phyloP scores from a whole-genome alignment of 2,329 filamentous ascomycete species.

The Dactylonectria macrodidyma region DNA sequence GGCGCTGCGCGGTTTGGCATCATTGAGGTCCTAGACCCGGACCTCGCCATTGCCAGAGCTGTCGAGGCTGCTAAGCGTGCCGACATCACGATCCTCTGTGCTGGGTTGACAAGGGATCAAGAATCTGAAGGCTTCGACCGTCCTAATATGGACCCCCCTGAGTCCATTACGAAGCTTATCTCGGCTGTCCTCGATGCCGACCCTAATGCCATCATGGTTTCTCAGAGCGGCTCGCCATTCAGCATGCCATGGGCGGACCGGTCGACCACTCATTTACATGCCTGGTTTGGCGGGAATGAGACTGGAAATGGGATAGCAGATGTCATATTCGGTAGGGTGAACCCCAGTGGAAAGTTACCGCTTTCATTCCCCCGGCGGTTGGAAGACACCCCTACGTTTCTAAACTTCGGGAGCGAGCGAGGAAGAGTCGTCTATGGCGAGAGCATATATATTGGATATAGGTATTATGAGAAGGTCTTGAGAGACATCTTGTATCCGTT shows the following conservation, averaged over 20 bases:
- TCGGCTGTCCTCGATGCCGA: constrained; percentile 6
- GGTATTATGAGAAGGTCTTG: constrained; percentile 24
- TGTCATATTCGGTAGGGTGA: constrained; percentile 23
- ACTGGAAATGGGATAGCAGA: constrained; percentile 30
- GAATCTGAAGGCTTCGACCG: constrained; percentile 31
- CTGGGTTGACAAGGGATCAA: constrained; percentile 21
- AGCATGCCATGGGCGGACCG: constrained; percentile 22
- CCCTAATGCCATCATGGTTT: constrained; percentile 5
- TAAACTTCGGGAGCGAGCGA: constrained; percentile 28
- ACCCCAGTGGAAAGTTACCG: constrained; percentile 22
- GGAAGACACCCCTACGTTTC: constrained; percentile 24
- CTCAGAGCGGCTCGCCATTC: constrained; percentile 26
- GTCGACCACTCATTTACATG: constrained; percentile 12
- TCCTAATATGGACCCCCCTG: constrained; percentile 21
- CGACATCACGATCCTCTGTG: constrained; percentile 11
- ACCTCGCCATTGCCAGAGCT: constrained; percentile 4
- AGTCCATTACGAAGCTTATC: not conserved
- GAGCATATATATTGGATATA: constrained; percentile 29
- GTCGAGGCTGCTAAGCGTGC: not conserved
- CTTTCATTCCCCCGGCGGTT: constrained; percentile 25
- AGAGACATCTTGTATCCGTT: constrained; percentile 15
- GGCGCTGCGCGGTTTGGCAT: constrained; percentile 30
- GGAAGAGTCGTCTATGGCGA: constrained; percentile 25
- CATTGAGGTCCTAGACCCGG: constrained; percentile 8
- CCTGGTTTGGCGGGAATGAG: constrained; percentile 28